Base-by-base conservation (phyloP, 2,329 filamentous ascomycete genomes). In the Xylariaceae sp. region DNA sequence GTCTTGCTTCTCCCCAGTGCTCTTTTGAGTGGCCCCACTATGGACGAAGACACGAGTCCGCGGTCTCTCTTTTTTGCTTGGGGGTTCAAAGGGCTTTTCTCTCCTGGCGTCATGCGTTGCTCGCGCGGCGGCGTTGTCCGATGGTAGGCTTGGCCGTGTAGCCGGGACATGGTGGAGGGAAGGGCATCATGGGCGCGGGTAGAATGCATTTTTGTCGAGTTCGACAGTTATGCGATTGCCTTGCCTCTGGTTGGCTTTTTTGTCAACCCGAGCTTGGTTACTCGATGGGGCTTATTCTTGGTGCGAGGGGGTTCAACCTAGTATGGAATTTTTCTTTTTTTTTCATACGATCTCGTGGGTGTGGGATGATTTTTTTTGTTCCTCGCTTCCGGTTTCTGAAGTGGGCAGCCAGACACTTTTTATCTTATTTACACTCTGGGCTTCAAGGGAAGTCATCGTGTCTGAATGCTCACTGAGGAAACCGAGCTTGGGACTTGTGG, bases 271-370 rank as follows among this genome's bases (percentile, higher is more conserved):
- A 51, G 59, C 61, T 64, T 67, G 74, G 86, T 95, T 94, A 97
- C 90, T 95, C 89, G 88, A 97, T 94, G 90, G 90, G 90, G 90
- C 90, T 96, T 88, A 97, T 95, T 96, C 88, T 96, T 85, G 90
- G 88, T 77, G 85, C 89, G 88, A 95, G 88, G 85, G 84, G 85
- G 68, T 66, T 63, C 67, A 59, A 58, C 61, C 41, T 26, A 76
- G 56, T 7, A 24, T 24, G 21, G 11, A 59, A 55, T 24, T 61
- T 58, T 64, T 65, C 61, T 57, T 64, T 65, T 66, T 68, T 55
- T 59, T 64, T 64, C 70, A 35, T 42, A 39, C 28, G 31, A 34
- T 15, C 13, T 16, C 23, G 21, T 29, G 17, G 18, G 21, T 24
- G 21, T 9, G 5, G 14, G 12, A 19, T 18, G 1, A 3, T 23